Percentiles rank a stretch among this genome's conserved stretches.
Evolutionary conservation across 345 rosid species (phyloP).

Genomic region (Eutrema japonicum): DNA sequence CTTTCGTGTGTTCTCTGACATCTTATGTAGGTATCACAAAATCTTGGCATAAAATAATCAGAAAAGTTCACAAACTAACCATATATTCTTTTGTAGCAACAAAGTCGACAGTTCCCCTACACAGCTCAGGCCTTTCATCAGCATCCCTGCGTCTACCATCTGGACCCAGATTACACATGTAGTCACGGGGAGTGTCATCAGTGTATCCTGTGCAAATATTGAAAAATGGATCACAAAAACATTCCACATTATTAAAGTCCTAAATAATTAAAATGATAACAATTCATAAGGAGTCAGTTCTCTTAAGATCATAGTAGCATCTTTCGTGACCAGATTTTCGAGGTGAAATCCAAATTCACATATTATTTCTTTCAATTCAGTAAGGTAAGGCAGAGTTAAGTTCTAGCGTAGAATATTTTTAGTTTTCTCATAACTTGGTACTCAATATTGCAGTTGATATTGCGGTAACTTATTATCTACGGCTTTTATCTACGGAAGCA

Average conservation of each 20-base stretch:
- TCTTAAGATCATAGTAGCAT: background rate
- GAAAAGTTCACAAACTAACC: conserved; percentile 77
- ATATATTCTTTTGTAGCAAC: conserved; percentile 90
- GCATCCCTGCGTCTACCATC: conserved; percentile 96
- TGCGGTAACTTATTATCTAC: conserved; percentile 18
- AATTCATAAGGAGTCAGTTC: conserved; percentile 1
- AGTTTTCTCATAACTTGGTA: conserved; percentile 32
- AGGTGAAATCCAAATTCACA: conserved; percentile 19
- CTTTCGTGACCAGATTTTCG: background rate
- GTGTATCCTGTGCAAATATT: conserved; percentile 62
- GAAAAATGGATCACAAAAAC: conserved; percentile 19
- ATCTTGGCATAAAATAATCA: background rate
- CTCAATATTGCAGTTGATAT: background rate
- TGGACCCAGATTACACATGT: conserved; percentile 88
- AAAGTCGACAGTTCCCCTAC: conserved; percentile 94
- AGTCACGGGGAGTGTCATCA: conserved; percentile 84
- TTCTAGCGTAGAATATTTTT: conserved; percentile 13
- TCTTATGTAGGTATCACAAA: conserved; percentile 10
- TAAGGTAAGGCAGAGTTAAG: conserved; percentile 10
- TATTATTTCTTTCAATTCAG: conserved; percentile 11
- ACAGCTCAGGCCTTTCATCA: conserved; percentile 94
- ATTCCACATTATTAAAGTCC: conserved; percentile 7
- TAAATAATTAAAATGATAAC: background rate
- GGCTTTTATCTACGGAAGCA: conserved; percentile 16
- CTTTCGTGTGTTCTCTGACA: background rate